A percentile compares a stretch with the other conserved stretches of the same genome.
Evolutionary conservation across 805 yeast genomes (phyloP).

Genomic region (Hanseniaspora opuntiae): DNA sequence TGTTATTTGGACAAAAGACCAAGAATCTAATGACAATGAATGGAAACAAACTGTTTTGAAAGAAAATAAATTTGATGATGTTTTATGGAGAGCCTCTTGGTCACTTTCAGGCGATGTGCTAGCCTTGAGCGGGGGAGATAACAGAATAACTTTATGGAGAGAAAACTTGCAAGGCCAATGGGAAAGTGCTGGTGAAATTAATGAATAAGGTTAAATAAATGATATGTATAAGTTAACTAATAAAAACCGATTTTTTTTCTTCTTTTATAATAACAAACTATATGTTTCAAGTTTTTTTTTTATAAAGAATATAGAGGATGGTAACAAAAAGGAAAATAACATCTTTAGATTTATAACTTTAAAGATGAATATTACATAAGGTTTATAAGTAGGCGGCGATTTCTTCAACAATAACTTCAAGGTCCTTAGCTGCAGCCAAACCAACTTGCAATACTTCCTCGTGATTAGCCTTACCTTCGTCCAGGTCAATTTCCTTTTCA

Average conservation of each 20-base stretch:
- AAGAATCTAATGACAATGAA: slow-evolving; percentile 45
- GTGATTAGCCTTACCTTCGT: slow-evolving; percentile 75
- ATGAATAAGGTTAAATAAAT: slow-evolving; percentile 38
- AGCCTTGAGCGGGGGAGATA: slow-evolving; percentile 93
- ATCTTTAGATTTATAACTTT: too few species aligned
- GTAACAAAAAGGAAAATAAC: too few species aligned
- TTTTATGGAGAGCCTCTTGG: slow-evolving; percentile 97
- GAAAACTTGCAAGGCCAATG: slow-evolving; percentile 84
- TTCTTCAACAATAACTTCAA: slow-evolving; percentile 52
- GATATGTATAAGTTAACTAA: neutral
- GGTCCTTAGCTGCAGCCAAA: slow-evolving; percentile 65
- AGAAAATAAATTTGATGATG: slow-evolving; percentile 82
- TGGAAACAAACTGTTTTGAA: slow-evolving; percentile 76
- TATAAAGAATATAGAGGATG: too few species aligned
- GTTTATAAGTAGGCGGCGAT: slow-evolving; percentile 34
- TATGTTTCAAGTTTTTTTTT: too few species aligned
- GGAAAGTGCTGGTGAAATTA: slow-evolving; percentile 96
- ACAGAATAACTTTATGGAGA: slow-evolving; percentile 91
- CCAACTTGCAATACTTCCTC: slow-evolving; percentile 84
- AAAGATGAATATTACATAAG: too few species aligned
- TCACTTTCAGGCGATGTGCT: slow-evolving; percentile 87
- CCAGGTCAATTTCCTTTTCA: slow-evolving; percentile 37
- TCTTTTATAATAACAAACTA: too few species aligned
- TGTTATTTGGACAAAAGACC: slow-evolving; percentile 67
- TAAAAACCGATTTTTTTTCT: neutral